Evolutionary conservation across 2,329 filamentous ascomycete species (phyloP).

Genomic region (Fusarium subglutinans): DNA sequence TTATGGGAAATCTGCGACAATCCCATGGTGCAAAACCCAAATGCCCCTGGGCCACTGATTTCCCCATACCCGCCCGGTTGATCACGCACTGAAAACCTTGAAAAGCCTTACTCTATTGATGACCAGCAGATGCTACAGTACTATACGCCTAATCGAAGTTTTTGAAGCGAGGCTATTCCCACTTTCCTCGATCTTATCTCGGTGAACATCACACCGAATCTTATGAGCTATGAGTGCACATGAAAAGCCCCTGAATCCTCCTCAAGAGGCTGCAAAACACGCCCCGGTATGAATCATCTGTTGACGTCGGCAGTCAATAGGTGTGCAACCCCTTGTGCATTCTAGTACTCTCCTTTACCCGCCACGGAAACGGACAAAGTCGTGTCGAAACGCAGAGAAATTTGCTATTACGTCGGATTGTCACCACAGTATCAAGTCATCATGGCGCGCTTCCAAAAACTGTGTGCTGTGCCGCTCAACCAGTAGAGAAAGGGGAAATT

Average conservation of each 20-base stretch:
- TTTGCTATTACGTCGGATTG: constrained; percentile 25
- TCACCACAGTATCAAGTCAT: constrained; percentile 18
- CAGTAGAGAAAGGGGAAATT: constrained; percentile 12
- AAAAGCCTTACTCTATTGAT: not conserved
- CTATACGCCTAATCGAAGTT: not conserved
- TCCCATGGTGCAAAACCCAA: constrained; percentile 27
- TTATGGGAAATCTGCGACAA: constrained; percentile 32
- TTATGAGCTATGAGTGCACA: not conserved
- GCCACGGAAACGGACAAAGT: constrained; percentile 29
- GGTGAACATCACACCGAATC: not conserved
- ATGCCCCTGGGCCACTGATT: constrained; percentile 17
- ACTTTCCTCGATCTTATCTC: not conserved
- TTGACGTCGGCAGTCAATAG: constrained; percentile 21
- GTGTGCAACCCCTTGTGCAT: not conserved
- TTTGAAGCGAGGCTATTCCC: constrained; percentile 11
- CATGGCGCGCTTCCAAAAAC: not conserved
- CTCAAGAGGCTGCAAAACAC: not conserved
- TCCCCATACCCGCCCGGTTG: constrained; percentile 19
- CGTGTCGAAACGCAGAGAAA: constrained; percentile 25
- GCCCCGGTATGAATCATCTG: constrained; percentile 15
- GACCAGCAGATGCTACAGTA: not conserved
- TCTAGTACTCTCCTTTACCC: not conserved
- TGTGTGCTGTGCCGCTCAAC: constrained; percentile 21
- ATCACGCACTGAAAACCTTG: not conserved
- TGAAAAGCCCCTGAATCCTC: not conserved